These are phyloP conservation scores for Pterulicium gracile DNA, from an alignment of 1,284 basidiomycete species.

Conservation along the genomic window DNA sequence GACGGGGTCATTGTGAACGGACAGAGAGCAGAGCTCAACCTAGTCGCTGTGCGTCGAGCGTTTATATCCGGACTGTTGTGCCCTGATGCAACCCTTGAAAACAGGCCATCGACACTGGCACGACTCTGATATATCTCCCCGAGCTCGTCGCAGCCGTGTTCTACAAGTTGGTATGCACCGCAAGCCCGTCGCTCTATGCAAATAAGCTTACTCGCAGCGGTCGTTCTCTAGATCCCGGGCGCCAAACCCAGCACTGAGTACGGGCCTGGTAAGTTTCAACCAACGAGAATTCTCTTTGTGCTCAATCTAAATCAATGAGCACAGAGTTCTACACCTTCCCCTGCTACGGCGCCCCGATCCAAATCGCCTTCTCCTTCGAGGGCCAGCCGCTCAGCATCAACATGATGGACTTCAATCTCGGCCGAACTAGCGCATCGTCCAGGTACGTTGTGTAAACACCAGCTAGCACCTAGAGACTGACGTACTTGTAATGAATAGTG, in stretches of 20 bases:
- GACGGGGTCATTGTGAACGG: constrained; percentile 19
- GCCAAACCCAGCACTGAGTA: constrained; percentile 28
- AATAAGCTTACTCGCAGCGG: no score
- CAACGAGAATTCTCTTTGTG: no score
- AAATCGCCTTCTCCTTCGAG: constrained; percentile 42
- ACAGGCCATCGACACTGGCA: constrained; percentile 53
- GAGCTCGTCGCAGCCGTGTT: constrained; percentile 24
- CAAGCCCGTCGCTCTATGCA: constrained; percentile 5
- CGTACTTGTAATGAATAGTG: constrained; percentile 19
- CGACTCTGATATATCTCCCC: constrained; percentile 46
- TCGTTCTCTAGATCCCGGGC: constrained; percentile 38
- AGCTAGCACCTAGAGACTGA: constrained; percentile 1
- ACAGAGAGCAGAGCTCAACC: not conserved
- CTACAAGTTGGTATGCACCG: constrained; percentile 31
- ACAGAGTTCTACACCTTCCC: constrained; percentile 41
- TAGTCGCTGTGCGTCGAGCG: not conserved
- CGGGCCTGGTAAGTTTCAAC: constrained; percentile 26
- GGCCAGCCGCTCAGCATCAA: constrained; percentile 39
- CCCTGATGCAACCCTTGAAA: constrained; percentile 1
- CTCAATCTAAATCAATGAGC: no score
- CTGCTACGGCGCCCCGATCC: constrained; percentile 23
- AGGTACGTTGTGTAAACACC: constrained; percentile 8
- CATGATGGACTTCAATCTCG: constrained; percentile 59
- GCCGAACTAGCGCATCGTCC: constrained; percentile 13
- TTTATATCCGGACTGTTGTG: not conserved